Base-by-base conservation (phyloP, 2,329 filamentous ascomycete genomes). In the Mariannaea sp. region DNA sequence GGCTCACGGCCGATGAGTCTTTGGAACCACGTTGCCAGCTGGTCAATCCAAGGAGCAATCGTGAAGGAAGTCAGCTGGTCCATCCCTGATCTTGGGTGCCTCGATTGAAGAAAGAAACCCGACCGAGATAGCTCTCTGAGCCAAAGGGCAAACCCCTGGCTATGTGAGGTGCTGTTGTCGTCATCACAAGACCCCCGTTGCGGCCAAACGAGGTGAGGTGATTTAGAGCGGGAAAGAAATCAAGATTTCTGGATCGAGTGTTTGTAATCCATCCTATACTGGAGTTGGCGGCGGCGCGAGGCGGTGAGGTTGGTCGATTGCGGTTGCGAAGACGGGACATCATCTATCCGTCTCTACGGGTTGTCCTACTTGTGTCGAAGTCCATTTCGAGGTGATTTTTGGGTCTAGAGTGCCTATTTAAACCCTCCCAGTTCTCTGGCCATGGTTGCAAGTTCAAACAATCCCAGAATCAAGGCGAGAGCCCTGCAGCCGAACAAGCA, bases 121-220 rank as follows among this genome's bases (percentile, higher is more conserved):
- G 35, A 39, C n/a, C 16, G 44, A 26, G 17, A 40, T 14, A 19
- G 33, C 51, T 33, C 49, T 43, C 20, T 40, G 49, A 55, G 57
- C 61, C 40, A 47, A 61, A 46, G 59, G 58, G 53, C 54, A 63
- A 58, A 8, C 22, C 54, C 54, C 39, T 30, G 19, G 36, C 56
- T 59, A 58, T 58, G 50, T 58, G 56, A 22, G 38, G 29, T 32
- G 9, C 29, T 5, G 43, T 36, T 33, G 49, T 58, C 42, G 49
- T 42, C 58, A 58, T 61, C 58, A 59, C 62, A 54, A 60, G 56
- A 54, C 52, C 60, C 49, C n/a, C 48, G 40, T 42, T 58, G 52
- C 58, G 55, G 54, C 50, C 48, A 56, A 57, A n/a, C n/a, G n/a
- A n/a, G n/a, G n/a, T n/a, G n/a, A n/a, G n/a, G n/a, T n/a, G n/a